Evolutionary conservation across 257 asterid genomes (phyloP), one percentile per base, ranked within the genome.

Genomic region (Gentiana macrophylla): DNA sequence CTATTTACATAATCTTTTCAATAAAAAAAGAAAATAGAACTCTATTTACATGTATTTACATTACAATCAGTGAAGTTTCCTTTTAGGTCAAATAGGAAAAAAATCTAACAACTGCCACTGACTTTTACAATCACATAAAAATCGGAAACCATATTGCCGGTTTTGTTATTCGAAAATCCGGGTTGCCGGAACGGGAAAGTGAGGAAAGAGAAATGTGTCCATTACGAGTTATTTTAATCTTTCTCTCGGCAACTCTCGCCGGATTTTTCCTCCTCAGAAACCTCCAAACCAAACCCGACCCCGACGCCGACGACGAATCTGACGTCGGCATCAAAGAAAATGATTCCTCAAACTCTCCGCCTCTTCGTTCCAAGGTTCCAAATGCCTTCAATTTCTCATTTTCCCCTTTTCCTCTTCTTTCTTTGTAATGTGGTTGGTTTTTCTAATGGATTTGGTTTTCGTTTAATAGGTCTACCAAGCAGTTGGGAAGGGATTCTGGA

Each of bases 401-500:
- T 13, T 48, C 5, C 37, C 12, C 48, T 10, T 36, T 49, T 32
- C n/a, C 35, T 2, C 38, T 15, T 15, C 50, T 12, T 35, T 3
- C 6, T 32, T 0, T 8, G n/a, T 8, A 2, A 32, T 37, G 9
- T 8, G 6, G 11, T 35, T 37, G 8, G 11, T 56, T 9, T 3
- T 41, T 7, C 2, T 41, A 5, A 41, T 41, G 9, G 2, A 10
- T 3, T 0, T 11, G 4, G 35, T 6, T 49, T 49, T 24, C 62
- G 50, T 41, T 6, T 37, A 12, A 68, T 60, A 89, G 97, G 80
- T 79, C 36, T 73, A 66, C 61, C 61, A 74, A 50, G 82, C 70
- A 7, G 63, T 79, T 48, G 80, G 76, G 63, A 77, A 72, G 58
- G 86, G 84, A 50, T 84, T 84, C 53, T 84, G 95, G 94, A 71